Evolutionary conservation across 495 filamentous ascomycete species (phyloP).

Genomic region (Paragyromitra xinjiangensis): DNA sequence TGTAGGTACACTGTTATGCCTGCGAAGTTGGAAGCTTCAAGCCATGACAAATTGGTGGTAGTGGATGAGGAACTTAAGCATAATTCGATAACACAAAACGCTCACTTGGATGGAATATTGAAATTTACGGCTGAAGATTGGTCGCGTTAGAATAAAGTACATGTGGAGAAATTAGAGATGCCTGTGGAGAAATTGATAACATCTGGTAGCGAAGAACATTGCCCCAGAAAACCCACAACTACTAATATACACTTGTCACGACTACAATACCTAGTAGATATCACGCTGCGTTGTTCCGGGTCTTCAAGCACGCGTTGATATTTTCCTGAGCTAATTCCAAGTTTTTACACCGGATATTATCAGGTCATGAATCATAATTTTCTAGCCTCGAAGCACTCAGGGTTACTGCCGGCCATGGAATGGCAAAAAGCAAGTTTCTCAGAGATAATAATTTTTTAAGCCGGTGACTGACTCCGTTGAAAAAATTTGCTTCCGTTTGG

Average conservation of each 20-base stretch:
- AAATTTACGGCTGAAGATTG: slow-evolving; percentile 21
- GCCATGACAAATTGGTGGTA: slow-evolving; percentile 8
- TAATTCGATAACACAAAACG: slow-evolving; percentile 31
- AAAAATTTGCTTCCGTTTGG: slow-evolving; percentile 33
- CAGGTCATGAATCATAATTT: slow-evolving; percentile 23
- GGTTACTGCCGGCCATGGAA: neutral
- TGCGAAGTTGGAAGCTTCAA: neutral
- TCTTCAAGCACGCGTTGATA: slow-evolving; percentile 1
- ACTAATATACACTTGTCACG: slow-evolving; percentile 18
- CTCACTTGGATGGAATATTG: slow-evolving; percentile 15
- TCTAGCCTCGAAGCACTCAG: neutral
- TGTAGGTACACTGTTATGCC: slow-evolving; percentile 17
- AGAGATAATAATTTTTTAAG: neutral
- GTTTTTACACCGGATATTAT: slow-evolving; percentile 5
- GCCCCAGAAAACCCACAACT: neutral
- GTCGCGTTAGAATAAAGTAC: slow-evolving; percentile 18
- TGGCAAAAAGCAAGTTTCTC: slow-evolving; percentile 10
- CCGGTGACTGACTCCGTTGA: slow-evolving; percentile 4
- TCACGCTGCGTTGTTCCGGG: slow-evolving; percentile 12
- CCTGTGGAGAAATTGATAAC: slow-evolving; percentile 8
- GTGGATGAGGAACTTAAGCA: slow-evolving; percentile 43
- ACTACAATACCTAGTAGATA: neutral
- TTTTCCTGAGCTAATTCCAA: neutral
- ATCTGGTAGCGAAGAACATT: slow-evolving; percentile 1
- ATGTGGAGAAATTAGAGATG: slow-evolving; percentile 19